Percentiles rank a stretch among this genome's conserved stretches.
Conservation (phyloP, 2,329 filamentous ascomycete genomes). For the Claviceps sp. region DNA sequence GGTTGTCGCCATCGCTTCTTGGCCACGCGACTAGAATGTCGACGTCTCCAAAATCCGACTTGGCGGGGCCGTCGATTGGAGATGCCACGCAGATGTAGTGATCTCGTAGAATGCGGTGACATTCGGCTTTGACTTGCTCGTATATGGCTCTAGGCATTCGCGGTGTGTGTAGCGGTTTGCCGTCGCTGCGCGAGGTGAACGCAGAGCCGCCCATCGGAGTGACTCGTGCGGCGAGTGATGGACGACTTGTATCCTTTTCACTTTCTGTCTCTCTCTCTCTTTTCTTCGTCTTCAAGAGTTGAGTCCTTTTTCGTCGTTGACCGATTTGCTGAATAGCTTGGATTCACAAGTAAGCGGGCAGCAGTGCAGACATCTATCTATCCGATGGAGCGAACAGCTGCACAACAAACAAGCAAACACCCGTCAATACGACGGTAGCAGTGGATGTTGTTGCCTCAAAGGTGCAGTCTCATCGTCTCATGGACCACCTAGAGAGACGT, state of each 20-base stretch:
- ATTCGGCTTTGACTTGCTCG: slow-evolving; percentile 30
- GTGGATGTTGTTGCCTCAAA: no score
- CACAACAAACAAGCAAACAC: no score
- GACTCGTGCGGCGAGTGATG: not conserved
- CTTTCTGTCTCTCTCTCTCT: not conserved
- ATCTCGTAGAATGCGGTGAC: slow-evolving; percentile 30
- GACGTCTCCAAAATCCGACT: slow-evolving; percentile 56
- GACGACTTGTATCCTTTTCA: not conserved
- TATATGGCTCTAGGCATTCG: slow-evolving; percentile 52
- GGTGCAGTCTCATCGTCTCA: no score
- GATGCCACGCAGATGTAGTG: slow-evolving; percentile 42
- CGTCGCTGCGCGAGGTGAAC: slow-evolving; percentile 33
- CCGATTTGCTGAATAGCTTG: not conserved
- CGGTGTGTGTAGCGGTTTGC: slow-evolving; percentile 42
- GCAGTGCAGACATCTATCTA: no score
- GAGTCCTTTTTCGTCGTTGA: no score
- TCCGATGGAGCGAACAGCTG: no score
- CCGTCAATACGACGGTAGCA: no score
- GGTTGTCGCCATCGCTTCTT: slow-evolving; percentile 5
- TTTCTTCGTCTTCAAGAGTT: not conserved
- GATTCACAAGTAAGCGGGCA: no score
- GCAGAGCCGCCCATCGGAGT: slow-evolving; percentile 53
- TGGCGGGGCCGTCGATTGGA: slow-evolving; percentile 56
- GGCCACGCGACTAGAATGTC: slow-evolving; percentile 48
- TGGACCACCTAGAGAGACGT: no score